phyloP scores from a whole-genome alignment of 805 yeast species.

The Metschnikowia koreensis region DNA sequence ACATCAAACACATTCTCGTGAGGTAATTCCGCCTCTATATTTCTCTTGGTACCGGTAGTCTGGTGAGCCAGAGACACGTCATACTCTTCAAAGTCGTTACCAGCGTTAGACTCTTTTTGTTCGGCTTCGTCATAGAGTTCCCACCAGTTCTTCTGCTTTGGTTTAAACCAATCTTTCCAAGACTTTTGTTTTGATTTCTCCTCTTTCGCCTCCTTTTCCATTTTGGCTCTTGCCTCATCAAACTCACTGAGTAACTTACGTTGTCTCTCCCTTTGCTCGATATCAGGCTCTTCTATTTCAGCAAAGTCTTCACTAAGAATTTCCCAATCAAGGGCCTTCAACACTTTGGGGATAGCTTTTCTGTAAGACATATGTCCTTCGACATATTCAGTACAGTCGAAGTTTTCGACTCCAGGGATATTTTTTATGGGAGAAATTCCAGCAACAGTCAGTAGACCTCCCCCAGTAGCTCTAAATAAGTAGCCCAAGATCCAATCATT shows the following conservation, averaged over 20 bases:
- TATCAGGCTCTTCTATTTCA: slow-evolving; percentile 95
- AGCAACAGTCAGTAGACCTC: slow-evolving; percentile 88
- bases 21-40: slow-evolving; percentile 2
- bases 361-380: slow-evolving; percentile 98
- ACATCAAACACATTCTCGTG: slow-evolving; percentile 43
- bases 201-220: slow-evolving; percentile 44
- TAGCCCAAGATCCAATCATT: slow-evolving; percentile 97
- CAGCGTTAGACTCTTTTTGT: slow-evolving; percentile 10
- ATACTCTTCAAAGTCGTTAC: slow-evolving; percentile 17
- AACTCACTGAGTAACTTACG: slow-evolving; percentile 79
- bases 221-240: slow-evolving; percentile 74
- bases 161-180: slow-evolving; percentile 50
- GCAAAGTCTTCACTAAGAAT: slow-evolving; percentile 87
- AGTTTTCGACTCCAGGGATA: slow-evolving; percentile 70
- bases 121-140: slow-evolving; percentile 43
- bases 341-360: slow-evolving; percentile 81
- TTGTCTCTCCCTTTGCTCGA: slow-evolving; percentile 80
- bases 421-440: slow-evolving; percentile 77
- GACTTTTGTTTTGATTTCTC: slow-evolving; percentile 32
- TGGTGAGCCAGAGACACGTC: slow-evolving; percentile 8
- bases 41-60: slow-evolving; percentile 13
- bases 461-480: slow-evolving; percentile 90
- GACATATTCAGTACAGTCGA: slow-evolving; percentile 81
- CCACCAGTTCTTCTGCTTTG: slow-evolving; percentile 59
- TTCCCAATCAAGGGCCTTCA: slow-evolving; percentile 70